These are phyloP conservation scores for Cnidoscolus chayamansa DNA, from an alignment of 441 rosid species.

Conservation along the genomic window DNA sequence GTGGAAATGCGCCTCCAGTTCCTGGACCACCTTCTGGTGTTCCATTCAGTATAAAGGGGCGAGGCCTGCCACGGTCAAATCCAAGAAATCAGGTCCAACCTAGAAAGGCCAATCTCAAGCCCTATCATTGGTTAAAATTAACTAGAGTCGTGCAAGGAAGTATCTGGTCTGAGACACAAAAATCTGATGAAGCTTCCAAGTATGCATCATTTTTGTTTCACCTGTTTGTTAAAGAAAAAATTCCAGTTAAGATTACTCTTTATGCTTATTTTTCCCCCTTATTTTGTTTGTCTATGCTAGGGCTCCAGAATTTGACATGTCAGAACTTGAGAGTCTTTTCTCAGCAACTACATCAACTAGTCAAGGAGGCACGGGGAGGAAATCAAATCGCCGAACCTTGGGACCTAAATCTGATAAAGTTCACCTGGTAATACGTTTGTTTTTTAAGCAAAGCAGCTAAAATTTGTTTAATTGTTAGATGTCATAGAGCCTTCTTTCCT, in stretches of 20 bases:
- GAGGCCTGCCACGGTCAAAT: slow-evolving; percentile 46
- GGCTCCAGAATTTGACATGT: slow-evolving; percentile 84
- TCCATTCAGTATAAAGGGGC: slow-evolving; percentile 52
- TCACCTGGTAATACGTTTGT: slow-evolving; percentile 69
- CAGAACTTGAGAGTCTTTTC: slow-evolving; percentile 89
- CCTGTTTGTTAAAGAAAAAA: slow-evolving; percentile 6
- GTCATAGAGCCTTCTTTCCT: neutral
- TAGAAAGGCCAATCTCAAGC: slow-evolving; percentile 72
- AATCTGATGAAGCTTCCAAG: slow-evolving; percentile 76
- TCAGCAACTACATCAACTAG: slow-evolving; percentile 65
- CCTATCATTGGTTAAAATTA: slow-evolving; percentile 93
- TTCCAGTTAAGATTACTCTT: neutral
- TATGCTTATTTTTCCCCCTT: slow-evolving; percentile 10
- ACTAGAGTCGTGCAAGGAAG: slow-evolving; percentile 92
- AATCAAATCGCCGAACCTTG: slow-evolving; percentile 44
- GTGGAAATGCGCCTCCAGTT: slow-evolving; percentile 57
- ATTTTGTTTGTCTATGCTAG: slow-evolving; percentile 35
- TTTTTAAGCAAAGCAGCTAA: slow-evolving; percentile 2
- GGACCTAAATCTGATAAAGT: slow-evolving; percentile 75
- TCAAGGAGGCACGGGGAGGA: slow-evolving; percentile 39
- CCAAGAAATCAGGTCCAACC: slow-evolving; percentile 52
- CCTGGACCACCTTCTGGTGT: slow-evolving; percentile 61
- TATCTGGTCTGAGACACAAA: slow-evolving; percentile 90
- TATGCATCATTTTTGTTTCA: slow-evolving; percentile 23
- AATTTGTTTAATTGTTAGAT: neutral